Conservation (phyloP, 2,329 filamentous ascomycete genomes). For the Aspergillus vadensis region DNA sequence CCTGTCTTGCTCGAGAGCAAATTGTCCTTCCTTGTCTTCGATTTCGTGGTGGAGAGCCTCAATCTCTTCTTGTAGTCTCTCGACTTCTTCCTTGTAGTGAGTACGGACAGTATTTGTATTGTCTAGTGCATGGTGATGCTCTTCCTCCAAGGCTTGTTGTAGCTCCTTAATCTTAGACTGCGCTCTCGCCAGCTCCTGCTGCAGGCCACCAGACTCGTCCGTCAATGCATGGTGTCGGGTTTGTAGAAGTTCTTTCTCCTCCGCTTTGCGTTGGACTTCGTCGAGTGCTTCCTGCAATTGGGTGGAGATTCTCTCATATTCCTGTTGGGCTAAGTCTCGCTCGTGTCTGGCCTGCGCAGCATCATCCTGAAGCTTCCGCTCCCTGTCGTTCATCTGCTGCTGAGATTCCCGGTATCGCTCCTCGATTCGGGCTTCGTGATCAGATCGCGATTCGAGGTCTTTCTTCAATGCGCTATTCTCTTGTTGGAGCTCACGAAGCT, state of each 20-base stretch:
- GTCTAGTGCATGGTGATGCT: conserved; percentile 61
- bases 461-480: conserved; percentile 48
- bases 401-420: conserved; percentile 48
- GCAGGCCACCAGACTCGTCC: conserved; percentile 66
- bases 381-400: conserved; percentile 41
- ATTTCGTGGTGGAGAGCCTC: conserved; percentile 65
- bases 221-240: conserved; percentile 68
- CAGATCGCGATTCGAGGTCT: conserved; percentile 48
- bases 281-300: conserved; percentile 60
- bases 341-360: conserved; percentile 48
- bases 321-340: conserved; percentile 48
- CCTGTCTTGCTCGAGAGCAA: conserved; percentile 70
- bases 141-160: conserved; percentile 52
- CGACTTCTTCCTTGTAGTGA: conserved; percentile 58
- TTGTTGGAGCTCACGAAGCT: conserved; percentile 58
- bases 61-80: conserved; percentile 58
- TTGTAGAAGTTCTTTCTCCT: conserved; percentile 70
- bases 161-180: conserved; percentile 50
- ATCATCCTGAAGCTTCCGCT: conserved; percentile 46
- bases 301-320: conserved; percentile 43
- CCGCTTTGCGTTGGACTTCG: conserved; percentile 59
- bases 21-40: conserved; percentile 69
- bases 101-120: conserved; percentile 62
- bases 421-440: conserved; percentile 52
- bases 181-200: conserved; percentile 60